Conservation (phyloP, 768 basidiomycete species). For the Ramaria rubella region DNA sequence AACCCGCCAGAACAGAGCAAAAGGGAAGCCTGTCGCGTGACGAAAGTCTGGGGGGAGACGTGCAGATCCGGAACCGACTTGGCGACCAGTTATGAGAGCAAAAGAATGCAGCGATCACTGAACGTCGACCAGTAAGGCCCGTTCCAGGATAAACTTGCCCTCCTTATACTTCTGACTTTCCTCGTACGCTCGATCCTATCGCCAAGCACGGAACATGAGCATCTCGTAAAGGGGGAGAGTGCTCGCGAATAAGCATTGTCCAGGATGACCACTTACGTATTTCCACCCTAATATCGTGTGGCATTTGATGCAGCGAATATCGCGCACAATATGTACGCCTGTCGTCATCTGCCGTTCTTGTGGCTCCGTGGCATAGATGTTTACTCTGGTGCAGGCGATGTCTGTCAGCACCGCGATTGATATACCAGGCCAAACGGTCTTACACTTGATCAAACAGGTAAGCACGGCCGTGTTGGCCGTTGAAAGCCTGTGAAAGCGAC, state of each 20-base stretch:
- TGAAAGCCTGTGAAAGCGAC: constrained; percentile 67
- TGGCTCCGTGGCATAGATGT: constrained; percentile 83
- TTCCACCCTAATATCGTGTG: constrained; percentile 89
- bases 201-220: constrained; percentile 11
- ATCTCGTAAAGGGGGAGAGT: background rate
- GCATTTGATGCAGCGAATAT: constrained; percentile 93
- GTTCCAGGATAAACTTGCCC: constrained; percentile 96
- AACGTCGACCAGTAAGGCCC: constrained; percentile 81
- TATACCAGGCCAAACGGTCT: constrained; percentile 28
- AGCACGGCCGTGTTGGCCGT: constrained; percentile 92
- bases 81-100: background rate
- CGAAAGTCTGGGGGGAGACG: no score
- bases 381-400: constrained; percentile 55
- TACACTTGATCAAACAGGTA: constrained; percentile 93
- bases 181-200: constrained; percentile 90
- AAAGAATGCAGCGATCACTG: constrained; percentile 38
- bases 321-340: constrained; percentile 91
- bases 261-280: constrained; percentile 62
- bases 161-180: constrained; percentile 94
- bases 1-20: no score
- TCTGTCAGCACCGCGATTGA: background rate
- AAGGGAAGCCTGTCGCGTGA: no score
- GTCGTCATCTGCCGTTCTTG: constrained; percentile 96
- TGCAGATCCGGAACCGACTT: background rate
- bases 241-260: background rate